Base-by-base conservation (phyloP, 352 stramenopile species). In the Phytophthora nicotianae region DNA sequence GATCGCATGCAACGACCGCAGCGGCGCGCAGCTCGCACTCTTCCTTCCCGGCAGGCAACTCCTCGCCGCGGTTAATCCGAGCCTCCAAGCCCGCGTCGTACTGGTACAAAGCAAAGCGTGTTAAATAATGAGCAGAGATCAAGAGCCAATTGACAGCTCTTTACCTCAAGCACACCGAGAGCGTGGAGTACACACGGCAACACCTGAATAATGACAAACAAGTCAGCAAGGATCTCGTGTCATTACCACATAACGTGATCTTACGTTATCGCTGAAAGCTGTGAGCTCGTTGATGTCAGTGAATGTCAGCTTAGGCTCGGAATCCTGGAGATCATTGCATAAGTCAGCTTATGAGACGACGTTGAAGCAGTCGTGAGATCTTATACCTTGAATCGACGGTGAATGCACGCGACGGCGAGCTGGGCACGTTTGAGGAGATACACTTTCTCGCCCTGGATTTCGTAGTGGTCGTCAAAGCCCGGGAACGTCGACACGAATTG, bases 391-490 rank as follows among this genome's bases (percentile, higher is more conserved):
- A 93, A 95, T 29, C 83, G 86, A 20, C 78, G 79, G 50, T 91
- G 74, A 19, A 93, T 62, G 16, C 57, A 80, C 4, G 63, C 62
- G 19, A 79, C 76, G 3, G 66, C 72, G 19, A 92, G 68, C 65
- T 95, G 86, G 33, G 73, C 83, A 13, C 85, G 81, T 68, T 95
- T 95, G 50, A 90, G 67, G 50, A 95, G 67, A 32, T 77, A 90
- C 6, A 85, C 69, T 21, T 75, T 71, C 19, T 70, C 71, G 46
- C 75, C 80, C 38, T 77, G 68, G 41, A 74, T 67, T 46, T 78
- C 70, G 4, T 72, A 75, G 60, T 79, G 71, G 64, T 95, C 86
- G 45, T 88, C 80, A 53, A 95, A 95, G 7, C 77, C 77, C 16
- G 83, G 73, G 65, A 95, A 95, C 1, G 71, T 79, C 4, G 50